Evolutionary conservation across 306 rosid species (phyloP), one percentile per base, ranked within the genome.

Genomic region (Neltuma alba): DNA sequence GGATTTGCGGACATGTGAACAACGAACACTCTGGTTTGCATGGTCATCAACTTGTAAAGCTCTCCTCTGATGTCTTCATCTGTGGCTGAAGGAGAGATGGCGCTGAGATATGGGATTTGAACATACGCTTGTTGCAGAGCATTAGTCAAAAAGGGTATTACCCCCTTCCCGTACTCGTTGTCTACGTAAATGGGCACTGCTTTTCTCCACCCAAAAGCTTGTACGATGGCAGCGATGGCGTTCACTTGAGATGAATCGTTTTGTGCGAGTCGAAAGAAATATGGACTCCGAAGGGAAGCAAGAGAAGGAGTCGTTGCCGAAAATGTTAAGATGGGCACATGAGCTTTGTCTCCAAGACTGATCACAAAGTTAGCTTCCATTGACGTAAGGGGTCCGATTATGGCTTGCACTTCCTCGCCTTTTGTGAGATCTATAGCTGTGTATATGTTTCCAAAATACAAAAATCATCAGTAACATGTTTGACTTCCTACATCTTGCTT

Each of bases 241-340:
- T 74, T 37, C 0, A 86, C 88, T 45, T 92, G 97, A 15, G 79
- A 27, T 6, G 86, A 76, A 52, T 90, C 97, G 1, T 40, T 80
- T 36, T 79, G 85, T 3, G 92, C 78, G 0, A 81, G 52, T 27
- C 68, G 89, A 54, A 92, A 86, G 20, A 87, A 92, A 69, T 86
- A 92, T 21, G 84, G 58, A 71, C 83, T 87, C 0, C 77, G 48
- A 21, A 83, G 83, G 0, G 89, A 72, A 33, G 87, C 20, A 9
- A 88, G 87, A 40, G 85, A 75, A n/a, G 97, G 89, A 50, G 88
- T 87, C 36, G 86, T 82, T 13, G 91, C 93, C 5, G 91, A 79
- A 37, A 88, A 88, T 2, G 87, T 80, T 30, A 90, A 25, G 16
- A 92, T 78, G 36, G 94, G 97, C 1, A 88, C 85, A 0, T 73